Evolutionary conservation across 2,329 filamentous ascomycete species (phyloP), one percentile per base, ranked within the genome.

Genomic region (Coleophoma cylindrospora): DNA sequence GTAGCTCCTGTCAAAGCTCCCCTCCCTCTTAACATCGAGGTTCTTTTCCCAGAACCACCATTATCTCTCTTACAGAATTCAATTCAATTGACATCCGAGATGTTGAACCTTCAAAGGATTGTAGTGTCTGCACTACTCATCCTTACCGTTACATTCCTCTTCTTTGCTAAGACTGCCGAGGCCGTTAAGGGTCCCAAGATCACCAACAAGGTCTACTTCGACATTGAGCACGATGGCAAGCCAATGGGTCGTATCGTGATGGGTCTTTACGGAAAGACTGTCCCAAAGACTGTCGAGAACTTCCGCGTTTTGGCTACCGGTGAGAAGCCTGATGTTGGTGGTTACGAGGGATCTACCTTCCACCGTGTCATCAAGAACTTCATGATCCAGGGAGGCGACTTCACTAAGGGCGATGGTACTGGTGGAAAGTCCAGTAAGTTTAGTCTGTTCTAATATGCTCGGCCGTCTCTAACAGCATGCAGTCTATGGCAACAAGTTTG

Each of bases 161-260:
- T 89, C 74, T 83, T 95, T 67, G 79, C 86, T 60, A 85, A 90
- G 71, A 80, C 82, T 34, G 83, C 81, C 53, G 83, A 87, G 61
- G 87, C 88, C 49, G 76, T 76, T 59, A 90, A 92, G 76, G 92
- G 94, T 43, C 92, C 90, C 56, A 95, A 94, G 83, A 92, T 96
- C 76, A 96, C 91, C 64, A 79, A 89, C 79, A 96, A 95, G 83
- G 90, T 94, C 72, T 94, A 83, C 79, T 92, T 95, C 70, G 89
- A 94, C 70, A 84, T 95, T 59, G 73, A 78, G 63, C 84, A 90
- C 64, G 89, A 86, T 64, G 89, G 89, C 57, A 76, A 90, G 71
- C 68, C 78, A 44, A 66, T 92, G 40, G 89, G 89, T 54, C 83
- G 86, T 55, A 78, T 95, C 60, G 84, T 89, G 59, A 81, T 94